Evolutionary conservation across 495 filamentous ascomycete genomes (phyloP).

Genomic region (Chaetomium tenue): DNA sequence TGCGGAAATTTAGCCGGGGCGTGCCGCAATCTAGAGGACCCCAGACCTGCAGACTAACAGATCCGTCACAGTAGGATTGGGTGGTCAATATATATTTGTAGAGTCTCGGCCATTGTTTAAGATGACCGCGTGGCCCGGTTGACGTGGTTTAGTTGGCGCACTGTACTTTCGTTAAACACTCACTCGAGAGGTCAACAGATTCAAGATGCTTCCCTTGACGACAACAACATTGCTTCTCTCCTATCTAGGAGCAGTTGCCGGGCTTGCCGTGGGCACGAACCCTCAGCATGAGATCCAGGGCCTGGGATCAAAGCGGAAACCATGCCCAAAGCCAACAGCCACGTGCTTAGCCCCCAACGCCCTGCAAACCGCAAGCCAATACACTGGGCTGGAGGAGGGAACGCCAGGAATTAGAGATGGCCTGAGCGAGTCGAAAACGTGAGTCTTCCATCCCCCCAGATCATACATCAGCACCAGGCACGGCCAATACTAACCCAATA

Average conservation of each 20-base stretch:
- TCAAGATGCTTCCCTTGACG: slow-evolving; percentile 5
- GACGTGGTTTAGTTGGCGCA: too few relatives aligned
- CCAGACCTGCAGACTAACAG: background rate
- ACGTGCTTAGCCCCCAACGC: slow-evolving; percentile 7
- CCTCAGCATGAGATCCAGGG: background rate
- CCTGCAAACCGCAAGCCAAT: slow-evolving; percentile 9
- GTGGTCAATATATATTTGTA: background rate
- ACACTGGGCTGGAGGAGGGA: slow-evolving; percentile 14
- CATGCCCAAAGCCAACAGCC: background rate
- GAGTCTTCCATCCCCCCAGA: background rate
- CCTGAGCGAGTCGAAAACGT: slow-evolving; percentile 14
- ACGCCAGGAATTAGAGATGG: slow-evolving; percentile 11
- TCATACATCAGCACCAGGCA: too few relatives aligned
- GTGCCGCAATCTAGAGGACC: background rate
- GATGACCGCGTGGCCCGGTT: background rate
- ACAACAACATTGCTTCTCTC: slow-evolving; percentile 3
- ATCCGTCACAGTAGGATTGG: background rate
- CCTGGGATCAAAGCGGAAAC: background rate
- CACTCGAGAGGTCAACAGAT: background rate
- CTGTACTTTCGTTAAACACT: too few relatives aligned
- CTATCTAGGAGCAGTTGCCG: background rate
- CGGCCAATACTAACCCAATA: slow-evolving; percentile 37
- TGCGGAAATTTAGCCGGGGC: slow-evolving; percentile 6
- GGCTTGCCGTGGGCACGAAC: background rate
- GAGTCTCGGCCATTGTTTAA: background rate